Conservation (phyloP, 2,329 filamentous ascomycete genomes). For the Fusarium virguliforme region DNA sequence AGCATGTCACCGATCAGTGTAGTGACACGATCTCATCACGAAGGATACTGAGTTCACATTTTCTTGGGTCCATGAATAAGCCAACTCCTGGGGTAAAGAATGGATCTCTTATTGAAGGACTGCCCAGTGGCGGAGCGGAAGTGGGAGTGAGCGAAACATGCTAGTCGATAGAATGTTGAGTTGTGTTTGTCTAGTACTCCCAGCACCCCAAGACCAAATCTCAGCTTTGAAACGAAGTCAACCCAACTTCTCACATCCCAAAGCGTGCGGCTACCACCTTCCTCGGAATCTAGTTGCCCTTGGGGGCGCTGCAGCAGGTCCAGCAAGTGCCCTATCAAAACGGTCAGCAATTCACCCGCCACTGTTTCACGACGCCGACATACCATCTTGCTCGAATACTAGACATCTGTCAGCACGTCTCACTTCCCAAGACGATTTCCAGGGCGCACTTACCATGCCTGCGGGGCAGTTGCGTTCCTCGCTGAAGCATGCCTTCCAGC, state of each 20-base stretch:
- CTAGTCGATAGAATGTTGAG: background rate
- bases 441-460: background rate
- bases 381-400: background rate
- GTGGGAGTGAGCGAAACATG: background rate
- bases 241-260: background rate
- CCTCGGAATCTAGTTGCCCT: background rate
- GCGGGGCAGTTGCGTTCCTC: background rate
- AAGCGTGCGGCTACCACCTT: background rate
- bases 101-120: background rate
- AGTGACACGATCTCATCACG: too few relatives aligned
- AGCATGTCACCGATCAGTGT: background rate
- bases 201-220: background rate
- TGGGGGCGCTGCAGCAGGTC: background rate
- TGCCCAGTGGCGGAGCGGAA: background rate
- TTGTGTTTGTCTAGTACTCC: background rate
- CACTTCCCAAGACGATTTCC: background rate
- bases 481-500: background rate
- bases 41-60: too few relatives aligned
- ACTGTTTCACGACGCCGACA: background rate
- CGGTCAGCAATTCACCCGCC: background rate
- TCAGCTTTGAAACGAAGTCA: background rate
- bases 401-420: background rate
- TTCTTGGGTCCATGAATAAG: background rate
- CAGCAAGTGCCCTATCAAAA: background rate
- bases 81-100: background rate